Evolutionary conservation across 2,329 filamentous ascomycete species (phyloP), one percentile per base, ranked within the genome.

Genomic region (Dothiorella sarmentorum): DNA sequence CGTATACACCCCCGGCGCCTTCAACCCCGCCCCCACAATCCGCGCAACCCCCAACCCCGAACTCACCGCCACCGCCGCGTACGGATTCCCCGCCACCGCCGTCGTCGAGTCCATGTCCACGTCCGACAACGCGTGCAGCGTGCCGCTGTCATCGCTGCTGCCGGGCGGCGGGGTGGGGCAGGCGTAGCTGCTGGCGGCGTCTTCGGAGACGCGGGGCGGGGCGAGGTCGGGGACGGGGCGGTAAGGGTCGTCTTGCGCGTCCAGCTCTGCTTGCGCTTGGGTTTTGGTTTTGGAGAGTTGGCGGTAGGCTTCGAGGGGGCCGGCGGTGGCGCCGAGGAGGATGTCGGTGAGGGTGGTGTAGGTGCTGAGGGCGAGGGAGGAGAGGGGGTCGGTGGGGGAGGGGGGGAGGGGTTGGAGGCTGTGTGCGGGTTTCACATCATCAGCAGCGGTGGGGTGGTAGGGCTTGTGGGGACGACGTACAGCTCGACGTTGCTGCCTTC

Each of bases 341-440:
- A 52, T 24, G 2, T 52, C 49, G 33, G 10, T 26, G 33, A 52
- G 4, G 33, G 49, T 52, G 49, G 7, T 13, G n/a, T 52, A 52
- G 15, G 49, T 52, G 49, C 22, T 40, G 49, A 52, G 2, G 22
- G 49, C 49, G 49, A 52, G 35, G n/a, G 33, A 17, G 22, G 49
- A 52, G 33, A 52, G n/a, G 13, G 49, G 49, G 33, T 52, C 49
- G 6, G 49, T 52, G 15, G 47, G 33, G 33, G 20, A 4, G 2
- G 3, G 22, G 2, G 17, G 4, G 4, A 13, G 13, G 29, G 27
- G 6, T 9, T 7, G 27, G 17, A 24, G 5, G 13, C 27, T 33
- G 11, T n/a, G n/a, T n/a, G n/a, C 2, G 7, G 17, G 3, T 22
- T 11, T 13, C 13, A 11, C 15, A 18, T 29, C 24, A 15, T 27